phyloP scores from a whole-genome alignment of 2,329 filamentous ascomycete species.

The Neofusicoccum parvum region DNA sequence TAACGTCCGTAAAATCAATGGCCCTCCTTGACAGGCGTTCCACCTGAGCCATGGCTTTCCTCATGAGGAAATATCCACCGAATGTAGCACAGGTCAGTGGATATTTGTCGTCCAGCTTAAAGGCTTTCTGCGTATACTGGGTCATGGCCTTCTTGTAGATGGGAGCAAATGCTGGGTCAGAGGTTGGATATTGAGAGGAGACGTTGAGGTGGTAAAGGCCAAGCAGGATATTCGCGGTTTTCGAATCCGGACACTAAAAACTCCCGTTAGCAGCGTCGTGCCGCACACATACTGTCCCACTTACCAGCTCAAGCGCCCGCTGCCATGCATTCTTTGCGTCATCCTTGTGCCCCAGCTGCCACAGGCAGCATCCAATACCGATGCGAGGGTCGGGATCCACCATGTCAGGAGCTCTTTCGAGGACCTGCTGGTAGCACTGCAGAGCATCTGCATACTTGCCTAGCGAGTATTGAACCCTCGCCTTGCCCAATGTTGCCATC shows the following conservation, averaged over 20 bases:
- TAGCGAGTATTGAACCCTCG: conserved; percentile 82
- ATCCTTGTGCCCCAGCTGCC: conserved; percentile 93
- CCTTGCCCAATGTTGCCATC: conserved; percentile 88
- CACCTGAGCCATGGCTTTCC: conserved; percentile 78
- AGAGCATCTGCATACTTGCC: conserved; percentile 84
- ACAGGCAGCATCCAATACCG: conserved; percentile 94
- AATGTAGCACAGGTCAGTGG: conserved; percentile 90
- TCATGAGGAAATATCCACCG: conserved; percentile 83
- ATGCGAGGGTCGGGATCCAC: conserved; percentile 93
- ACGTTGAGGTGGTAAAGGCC: conserved; percentile 88
- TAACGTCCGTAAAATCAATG: conserved; percentile 94
- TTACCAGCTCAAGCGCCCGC: conserved; percentile 75
- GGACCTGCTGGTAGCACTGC: conserved; percentile 80
- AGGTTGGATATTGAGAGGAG: conserved; percentile 79
- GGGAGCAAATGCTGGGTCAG: conserved; percentile 79
- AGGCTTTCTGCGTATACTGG: conserved; percentile 88
- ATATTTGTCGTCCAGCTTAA: conserved; percentile 89
- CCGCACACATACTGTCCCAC: background rate
- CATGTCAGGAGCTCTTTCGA: conserved; percentile 82
- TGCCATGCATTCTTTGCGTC: conserved; percentile 92
- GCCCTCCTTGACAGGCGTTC: conserved; percentile 88
- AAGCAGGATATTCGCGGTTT: conserved; percentile 85
- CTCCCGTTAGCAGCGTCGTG: conserved; percentile 5
- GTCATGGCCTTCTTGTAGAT: conserved; percentile 94
- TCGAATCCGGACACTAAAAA: conserved; percentile 70